Evolutionary conservation across 2,329 filamentous ascomycete species (phyloP), one percentile per base, ranked within the genome.

Genomic region (Arthroderma sp.): DNA sequence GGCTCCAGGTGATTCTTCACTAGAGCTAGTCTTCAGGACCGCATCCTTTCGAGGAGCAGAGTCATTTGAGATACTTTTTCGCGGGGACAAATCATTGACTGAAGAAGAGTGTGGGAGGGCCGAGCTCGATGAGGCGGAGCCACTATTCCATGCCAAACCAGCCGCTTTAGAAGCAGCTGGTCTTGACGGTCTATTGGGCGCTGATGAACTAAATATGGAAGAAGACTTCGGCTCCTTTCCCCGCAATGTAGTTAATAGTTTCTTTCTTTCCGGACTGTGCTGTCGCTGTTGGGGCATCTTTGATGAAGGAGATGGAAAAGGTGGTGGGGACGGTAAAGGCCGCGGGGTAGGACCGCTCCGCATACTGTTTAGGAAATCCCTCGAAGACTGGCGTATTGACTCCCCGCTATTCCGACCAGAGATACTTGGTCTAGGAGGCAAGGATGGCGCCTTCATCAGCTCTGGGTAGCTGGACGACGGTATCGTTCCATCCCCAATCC

Each of bases 401-500:
- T 43, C 15, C 3, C 15, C 15, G 15, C 15, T 22, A 22, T 22
- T 22, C 3, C 15, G 15, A 22, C 15, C 15, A 22, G 15, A 22
- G 15, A 22, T 22, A 22, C 15, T 22, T 22, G 61, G 57, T 48
- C 45, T 56, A 50, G 60, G 66, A 55, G 39, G 63, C 64, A n/a
- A 75, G 72, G 36, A 74, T 60, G 78, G 65, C 8, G 83, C 83
- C 46, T 80, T 78, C n/a, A 83, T 82, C n/a, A 94, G 70, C 53
- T 93, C 82, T 4, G 79, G 75, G 58, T 93, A 94, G 48, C 74
- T 80, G 40, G 88, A 76, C 5, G 84, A 82, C 39, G 85, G 85
- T 50, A 94, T 81, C 1, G 85, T 91, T 8, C 85, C 84, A 50
- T 81, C 74, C 36, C 85, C 87, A 55, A 94, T 82, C 71, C 78